A percentile compares a stretch with the other conserved stretches of the same genome.
phyloP scores from a whole-genome alignment of 139 green algal genomes.

The Zygnema circumcarinatum region DNA sequence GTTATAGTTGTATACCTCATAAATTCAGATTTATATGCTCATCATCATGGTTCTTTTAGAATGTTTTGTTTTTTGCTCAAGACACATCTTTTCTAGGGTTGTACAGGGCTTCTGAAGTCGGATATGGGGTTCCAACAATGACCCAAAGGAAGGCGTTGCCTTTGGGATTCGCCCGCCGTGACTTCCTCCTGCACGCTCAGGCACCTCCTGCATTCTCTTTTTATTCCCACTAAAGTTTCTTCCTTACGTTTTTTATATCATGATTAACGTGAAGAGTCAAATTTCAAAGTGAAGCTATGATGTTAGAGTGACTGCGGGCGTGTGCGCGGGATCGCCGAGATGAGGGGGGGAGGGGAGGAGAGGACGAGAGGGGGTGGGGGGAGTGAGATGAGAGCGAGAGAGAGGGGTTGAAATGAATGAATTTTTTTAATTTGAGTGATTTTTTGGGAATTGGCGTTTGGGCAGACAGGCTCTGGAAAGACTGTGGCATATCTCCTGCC shows the following conservation, averaged over 20 bases:
- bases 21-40: neutral
- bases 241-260: conserved; percentile 14
- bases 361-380: no score
- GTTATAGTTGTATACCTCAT: neutral
- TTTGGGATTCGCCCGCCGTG: neutral
- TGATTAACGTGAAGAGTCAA: neutral
- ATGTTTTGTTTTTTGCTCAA: no score
- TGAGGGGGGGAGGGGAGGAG: neutral
- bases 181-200: conserved; percentile 50
- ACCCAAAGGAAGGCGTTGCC: conserved; percentile 40
- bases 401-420: no score
- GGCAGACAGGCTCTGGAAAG: conserved; percentile 57
- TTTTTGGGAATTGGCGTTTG: no score
- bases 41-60: neutral
- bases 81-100: no score
- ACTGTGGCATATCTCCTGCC: conserved; percentile 52
- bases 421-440: no score
- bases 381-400: no score
- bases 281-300: neutral
- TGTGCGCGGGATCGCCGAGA: neutral
- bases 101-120: conserved; percentile 48
- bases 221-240: neutral
- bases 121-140: conserved; percentile 27
- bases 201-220: neutral
- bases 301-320: neutral